Base-by-base conservation (phyloP, 306 rosid genomes). In the Castanea mollissima region DNA sequence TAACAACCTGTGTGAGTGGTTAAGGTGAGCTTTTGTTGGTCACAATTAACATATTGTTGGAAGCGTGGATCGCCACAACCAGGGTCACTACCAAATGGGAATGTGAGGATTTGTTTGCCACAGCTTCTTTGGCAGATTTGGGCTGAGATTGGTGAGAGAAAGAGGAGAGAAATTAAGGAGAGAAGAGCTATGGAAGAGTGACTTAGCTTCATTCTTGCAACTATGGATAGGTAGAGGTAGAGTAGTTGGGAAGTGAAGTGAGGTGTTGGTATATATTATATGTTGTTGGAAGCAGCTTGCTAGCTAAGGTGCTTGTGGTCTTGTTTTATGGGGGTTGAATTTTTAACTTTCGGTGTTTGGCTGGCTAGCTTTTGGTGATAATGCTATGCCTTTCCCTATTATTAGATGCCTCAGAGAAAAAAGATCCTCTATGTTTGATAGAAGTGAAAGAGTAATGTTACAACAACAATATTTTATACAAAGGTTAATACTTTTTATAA, bases 1-100 rank as follows among this genome's bases (percentile, higher is more conserved):
- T 94, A 94, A 15, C 92, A 85, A 1, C 97, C 97, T 1, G 91
- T 89, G 91, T 92, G 97, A 38, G 92, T 89, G 11, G 91, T 88
- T 87, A 94, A 83, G 58, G 86, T 85, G 38, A 89, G 91, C 32
- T 70, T 88, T 78, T 84, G 81, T 69, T 85, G 86, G 86, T 64
- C 80, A 73, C 96, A 92, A 27, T 89, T 34, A 1, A 94, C 78
- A 51, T 79, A 80, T 27, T 80, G 92, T 79, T 90, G 94, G 87
- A 94, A 92, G 32, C 88, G 88, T 0, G 90, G 89, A 74, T 90
- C 90, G 1, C 96, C 97, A 41, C 96, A 94, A 23, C 94, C 97
- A 0, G 89, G 82, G 58, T 73, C 90, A 52, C 91, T 82, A 4
- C 98, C 97, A 32, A 94, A 92, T 20, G 98, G 97, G 86, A 79